Evolutionary conservation across 345 rosid genomes (phyloP).

Genomic region (Aquilaria malaccensis): DNA sequence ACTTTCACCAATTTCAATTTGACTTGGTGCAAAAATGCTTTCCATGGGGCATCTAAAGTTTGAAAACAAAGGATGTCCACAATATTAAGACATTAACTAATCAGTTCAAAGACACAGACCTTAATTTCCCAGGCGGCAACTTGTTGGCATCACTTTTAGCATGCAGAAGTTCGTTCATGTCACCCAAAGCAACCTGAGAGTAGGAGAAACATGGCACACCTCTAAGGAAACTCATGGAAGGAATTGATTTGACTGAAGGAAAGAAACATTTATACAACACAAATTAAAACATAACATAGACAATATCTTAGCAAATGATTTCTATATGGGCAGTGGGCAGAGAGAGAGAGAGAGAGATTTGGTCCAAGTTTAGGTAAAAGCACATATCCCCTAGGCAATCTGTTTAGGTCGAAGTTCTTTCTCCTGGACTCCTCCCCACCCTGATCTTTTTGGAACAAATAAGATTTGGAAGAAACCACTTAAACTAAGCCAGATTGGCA

Average conservation of each 20-base stretch:
- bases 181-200: slow-evolving; percentile 83
- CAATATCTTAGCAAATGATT: not conserved
- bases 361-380: not conserved
- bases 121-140: slow-evolving; percentile 72
- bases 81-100: too few relatives aligned
- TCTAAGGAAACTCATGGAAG: not conserved
- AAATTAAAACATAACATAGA: slow-evolving; percentile 2
- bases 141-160: slow-evolving; percentile 65
- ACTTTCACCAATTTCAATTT: too few relatives aligned
- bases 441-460: too few relatives aligned
- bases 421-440: too few relatives aligned
- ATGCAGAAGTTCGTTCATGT: slow-evolving; percentile 59
- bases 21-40: too few relatives aligned
- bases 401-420: too few relatives aligned
- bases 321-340: slow-evolving; percentile 1
- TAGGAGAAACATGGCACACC: slow-evolving; percentile 4
- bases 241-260: not conserved
- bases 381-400: too few relatives aligned
- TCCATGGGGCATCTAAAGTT: too few relatives aligned
- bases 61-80: too few relatives aligned
- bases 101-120: slow-evolving; percentile 29
- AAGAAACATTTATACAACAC: not conserved
- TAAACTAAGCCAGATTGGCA: not conserved
- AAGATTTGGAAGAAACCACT: not conserved
- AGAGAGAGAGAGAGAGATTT: not conserved